Percentiles rank a stretch among this genome's conserved stretches.
Conservation (phyloP, 2,329 filamentous ascomycete species). For the Fusarium protoensiforme region DNA sequence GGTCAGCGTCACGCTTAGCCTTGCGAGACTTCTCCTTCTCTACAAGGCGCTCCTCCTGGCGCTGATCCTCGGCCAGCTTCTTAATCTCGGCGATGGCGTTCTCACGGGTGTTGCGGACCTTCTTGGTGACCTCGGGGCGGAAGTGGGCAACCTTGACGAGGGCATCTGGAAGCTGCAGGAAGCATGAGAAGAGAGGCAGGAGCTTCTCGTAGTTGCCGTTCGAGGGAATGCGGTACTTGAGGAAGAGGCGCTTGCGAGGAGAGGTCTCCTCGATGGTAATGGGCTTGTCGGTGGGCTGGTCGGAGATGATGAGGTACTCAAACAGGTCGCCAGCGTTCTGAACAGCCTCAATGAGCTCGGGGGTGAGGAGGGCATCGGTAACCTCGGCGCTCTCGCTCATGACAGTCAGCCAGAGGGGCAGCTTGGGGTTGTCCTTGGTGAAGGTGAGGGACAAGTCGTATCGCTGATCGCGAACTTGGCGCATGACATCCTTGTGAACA, state of each 20-base stretch:
- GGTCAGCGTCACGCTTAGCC: conserved; percentile 86
- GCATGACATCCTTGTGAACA: conserved; percentile 96
- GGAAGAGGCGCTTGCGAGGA: conserved; percentile 87
- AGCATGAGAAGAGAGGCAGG: conserved; percentile 82
- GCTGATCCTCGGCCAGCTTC: conserved; percentile 81
- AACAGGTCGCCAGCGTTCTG: conserved; percentile 80
- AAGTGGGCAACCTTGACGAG: conserved; percentile 84
- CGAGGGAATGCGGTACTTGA: conserved; percentile 78
- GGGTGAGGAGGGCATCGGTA: conserved; percentile 85
- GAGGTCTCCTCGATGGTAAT: conserved; percentile 83
- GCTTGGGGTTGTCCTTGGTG: conserved; percentile 91
- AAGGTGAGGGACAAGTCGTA: conserved; percentile 94
- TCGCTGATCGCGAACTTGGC: conserved; percentile 86
- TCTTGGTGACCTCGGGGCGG: conserved; percentile 88
- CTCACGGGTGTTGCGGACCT: conserved; percentile 83
- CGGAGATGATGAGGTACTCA: conserved; percentile 88
- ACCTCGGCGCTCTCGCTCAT: conserved; percentile 99
- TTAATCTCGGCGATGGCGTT: conserved; percentile 82
- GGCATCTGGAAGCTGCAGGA: conserved; percentile 85
- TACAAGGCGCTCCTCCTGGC: conserved; percentile 79
- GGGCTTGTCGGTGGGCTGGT: conserved; percentile 90
- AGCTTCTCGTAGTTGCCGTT: conserved; percentile 72
- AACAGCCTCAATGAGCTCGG: conserved; percentile 86
- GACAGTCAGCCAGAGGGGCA: conserved; percentile 89
- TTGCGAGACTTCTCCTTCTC: conserved; percentile 84